Conservation (phyloP, 2,329 filamentous ascomycete genomes). For the Zymoseptoria tritici region DNA sequence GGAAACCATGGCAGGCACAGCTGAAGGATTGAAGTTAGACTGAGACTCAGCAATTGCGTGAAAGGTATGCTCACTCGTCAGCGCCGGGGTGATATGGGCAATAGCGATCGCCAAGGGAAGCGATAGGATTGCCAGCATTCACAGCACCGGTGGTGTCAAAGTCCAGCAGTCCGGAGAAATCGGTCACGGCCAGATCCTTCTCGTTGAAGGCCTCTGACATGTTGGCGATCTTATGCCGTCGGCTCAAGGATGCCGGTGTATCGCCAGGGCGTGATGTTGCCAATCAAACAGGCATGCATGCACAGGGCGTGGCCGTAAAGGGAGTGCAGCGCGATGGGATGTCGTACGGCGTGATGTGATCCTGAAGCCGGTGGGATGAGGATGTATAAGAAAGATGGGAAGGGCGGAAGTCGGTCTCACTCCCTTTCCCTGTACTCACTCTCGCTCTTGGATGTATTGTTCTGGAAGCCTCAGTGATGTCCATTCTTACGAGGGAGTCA, state of each 20-base stretch:
- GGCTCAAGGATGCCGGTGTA: neutral
- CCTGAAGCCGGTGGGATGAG: neutral
- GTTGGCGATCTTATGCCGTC: constrained; percentile 4
- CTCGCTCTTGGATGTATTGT: too few species aligned
- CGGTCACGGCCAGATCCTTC: constrained; percentile 6
- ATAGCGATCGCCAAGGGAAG: constrained; percentile 1
- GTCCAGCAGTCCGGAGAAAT: constrained; percentile 10
- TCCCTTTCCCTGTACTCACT: too few species aligned
- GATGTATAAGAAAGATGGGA: constrained; percentile 3
- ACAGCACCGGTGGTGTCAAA: constrained; percentile 4
- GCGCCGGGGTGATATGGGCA: constrained; percentile 13
- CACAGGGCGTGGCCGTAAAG: neutral
- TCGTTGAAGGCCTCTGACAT: constrained; percentile 11
- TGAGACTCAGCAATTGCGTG: neutral
- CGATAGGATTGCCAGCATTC: constrained; percentile 3
- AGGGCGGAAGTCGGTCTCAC: neutral
- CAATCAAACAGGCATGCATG: neutral
- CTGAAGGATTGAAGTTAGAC: neutral
- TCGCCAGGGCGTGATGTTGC: neutral
- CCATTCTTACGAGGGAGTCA: neutral
- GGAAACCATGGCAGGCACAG: constrained; percentile 14
- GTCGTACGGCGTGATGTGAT: constrained; percentile 7
- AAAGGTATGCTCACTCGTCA: constrained; percentile 9
- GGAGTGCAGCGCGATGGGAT: neutral
- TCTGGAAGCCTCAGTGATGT: too few species aligned